phyloP scores from a whole-genome alignment of 2,329 filamentous ascomycete genomes.

The Xylariaceae sp. region DNA sequence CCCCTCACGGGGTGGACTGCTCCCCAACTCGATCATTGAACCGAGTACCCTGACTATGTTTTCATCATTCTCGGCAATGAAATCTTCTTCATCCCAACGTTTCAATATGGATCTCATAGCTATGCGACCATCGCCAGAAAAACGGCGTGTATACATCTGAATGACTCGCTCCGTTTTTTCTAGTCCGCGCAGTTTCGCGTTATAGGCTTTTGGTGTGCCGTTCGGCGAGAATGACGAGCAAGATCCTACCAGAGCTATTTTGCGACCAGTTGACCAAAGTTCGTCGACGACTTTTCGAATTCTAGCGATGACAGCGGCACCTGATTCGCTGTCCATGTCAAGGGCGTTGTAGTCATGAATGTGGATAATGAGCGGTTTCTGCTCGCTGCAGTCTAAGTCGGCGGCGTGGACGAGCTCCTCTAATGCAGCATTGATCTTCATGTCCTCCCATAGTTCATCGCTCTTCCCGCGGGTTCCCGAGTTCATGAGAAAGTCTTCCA shows the following conservation, averaged over 20 bases:
- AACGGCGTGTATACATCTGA: conserved; percentile 17
- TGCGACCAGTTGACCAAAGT: conserved; percentile 66
- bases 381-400: conserved; percentile 31
- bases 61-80: conserved; percentile 26
- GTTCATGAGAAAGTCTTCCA: conserved; percentile 42
- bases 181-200: conserved; percentile 36
- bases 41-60: conserved; percentile 26
- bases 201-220: conserved; percentile 43
- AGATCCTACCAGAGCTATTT: conserved; percentile 76
- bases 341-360: conserved; percentile 80
- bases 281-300: conserved; percentile 69
- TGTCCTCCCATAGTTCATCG: conserved; percentile 55
- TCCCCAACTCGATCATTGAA: conserved; percentile 20
- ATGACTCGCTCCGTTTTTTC: conserved; percentile 35
- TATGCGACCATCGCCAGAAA: neutral
- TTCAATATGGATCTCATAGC: neutral
- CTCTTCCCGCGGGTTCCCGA: conserved; percentile 34
- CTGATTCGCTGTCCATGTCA: conserved; percentile 59
- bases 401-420: conserved; percentile 53
- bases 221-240: conserved; percentile 60
- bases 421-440: conserved; percentile 56
- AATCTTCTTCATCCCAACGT: conserved; percentile 17
- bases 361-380: conserved; percentile 64
- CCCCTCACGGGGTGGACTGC: conserved; percentile 1
- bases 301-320: conserved; percentile 63